phyloP scores from a whole-genome alignment of 176 grass and related monocot genomes.

The Cenchrus fungigraminus region DNA sequence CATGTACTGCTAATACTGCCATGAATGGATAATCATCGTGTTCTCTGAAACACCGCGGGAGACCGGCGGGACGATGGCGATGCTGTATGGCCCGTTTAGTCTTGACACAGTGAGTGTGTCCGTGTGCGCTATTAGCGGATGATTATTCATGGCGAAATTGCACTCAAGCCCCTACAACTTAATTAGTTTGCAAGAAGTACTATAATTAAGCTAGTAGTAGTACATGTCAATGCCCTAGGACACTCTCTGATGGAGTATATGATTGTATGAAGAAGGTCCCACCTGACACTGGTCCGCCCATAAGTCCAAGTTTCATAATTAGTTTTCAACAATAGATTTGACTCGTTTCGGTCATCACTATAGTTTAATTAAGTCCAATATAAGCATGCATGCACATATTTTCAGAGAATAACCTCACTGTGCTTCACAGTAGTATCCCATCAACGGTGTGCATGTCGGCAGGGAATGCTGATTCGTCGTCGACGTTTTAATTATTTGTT shows the following conservation, averaged over 20 bases:
- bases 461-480: neutral
- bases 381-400: neutral
- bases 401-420: neutral
- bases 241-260: too few relatives aligned
- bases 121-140: too few relatives aligned
- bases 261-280: too few relatives aligned
- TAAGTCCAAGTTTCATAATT: neutral
- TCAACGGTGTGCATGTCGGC: neutral
- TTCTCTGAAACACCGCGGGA: neutral
- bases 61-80: neutral
- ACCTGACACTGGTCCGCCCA: neutral
- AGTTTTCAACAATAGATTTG: neutral
- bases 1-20: neutral
- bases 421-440: neutral
- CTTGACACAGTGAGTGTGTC: too few relatives aligned
- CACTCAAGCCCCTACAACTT: neutral
- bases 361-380: neutral
- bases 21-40: constrained; percentile 50
- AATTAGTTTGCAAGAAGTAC: neutral
- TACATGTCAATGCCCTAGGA: too few relatives aligned
- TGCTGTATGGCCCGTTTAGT: neutral
- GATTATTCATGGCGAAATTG: neutral
- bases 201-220: too few relatives aligned
- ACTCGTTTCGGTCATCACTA: neutral
- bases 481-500: too few relatives aligned